phyloP scores from a whole-genome alignment of 352 stramenopile species.

The Phytophthora sp. region DNA sequence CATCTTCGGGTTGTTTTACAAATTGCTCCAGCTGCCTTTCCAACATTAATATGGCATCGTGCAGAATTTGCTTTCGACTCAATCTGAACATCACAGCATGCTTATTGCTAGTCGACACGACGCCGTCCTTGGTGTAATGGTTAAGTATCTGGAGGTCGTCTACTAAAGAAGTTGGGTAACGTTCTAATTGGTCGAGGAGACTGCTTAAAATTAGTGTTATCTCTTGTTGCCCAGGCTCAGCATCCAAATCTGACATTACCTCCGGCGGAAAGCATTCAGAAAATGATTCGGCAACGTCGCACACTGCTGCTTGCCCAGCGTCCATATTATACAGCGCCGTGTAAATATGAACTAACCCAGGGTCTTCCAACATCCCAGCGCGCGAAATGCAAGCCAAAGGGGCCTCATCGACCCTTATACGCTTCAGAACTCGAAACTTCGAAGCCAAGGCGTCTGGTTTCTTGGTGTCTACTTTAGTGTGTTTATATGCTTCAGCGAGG shows the following conservation, averaged over 20 bases:
- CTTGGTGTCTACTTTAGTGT: conserved; percentile 1
- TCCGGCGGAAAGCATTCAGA: conserved; percentile 41
- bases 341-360: conserved; percentile 42
- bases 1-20: neutral
- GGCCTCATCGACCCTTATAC: conserved; percentile 41
- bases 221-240: conserved; percentile 1
- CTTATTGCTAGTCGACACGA: neutral
- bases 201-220: conserved; percentile 10
- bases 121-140: neutral
- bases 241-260: conserved; percentile 10
- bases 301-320: conserved; percentile 23
- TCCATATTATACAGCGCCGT: conserved; percentile 28
- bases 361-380: conserved; percentile 34
- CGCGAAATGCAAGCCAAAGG: conserved; percentile 37
- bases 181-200: conserved; percentile 22
- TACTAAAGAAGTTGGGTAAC: conserved; percentile 47
- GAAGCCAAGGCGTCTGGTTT: conserved; percentile 11
- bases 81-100: conserved; percentile 52
- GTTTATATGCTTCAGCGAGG: conserved; percentile 5
- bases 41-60: conserved; percentile 24
- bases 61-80: conserved; percentile 63
- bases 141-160: conserved; percentile 31
- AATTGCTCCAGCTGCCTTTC: neutral
- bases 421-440: conserved; percentile 33
- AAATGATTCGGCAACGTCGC: conserved; percentile 31